Conservation (phyloP, 441 rosid species). For the Daphne laureola region DNA sequence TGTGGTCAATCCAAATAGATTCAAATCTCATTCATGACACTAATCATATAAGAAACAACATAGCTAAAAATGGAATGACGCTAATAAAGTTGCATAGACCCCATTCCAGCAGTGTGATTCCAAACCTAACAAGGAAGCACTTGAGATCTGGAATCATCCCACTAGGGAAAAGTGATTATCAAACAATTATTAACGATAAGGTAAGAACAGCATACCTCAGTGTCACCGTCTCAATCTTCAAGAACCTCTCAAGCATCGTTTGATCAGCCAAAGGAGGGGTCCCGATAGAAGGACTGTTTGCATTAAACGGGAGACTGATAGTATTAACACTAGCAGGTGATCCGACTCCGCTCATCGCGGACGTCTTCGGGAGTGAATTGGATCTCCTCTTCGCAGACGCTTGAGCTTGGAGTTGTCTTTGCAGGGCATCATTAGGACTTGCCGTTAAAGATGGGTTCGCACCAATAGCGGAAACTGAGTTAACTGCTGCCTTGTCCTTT, state of each 20-base stretch:
- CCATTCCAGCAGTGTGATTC: no score
- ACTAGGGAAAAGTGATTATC: no score
- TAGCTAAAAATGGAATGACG: no score
- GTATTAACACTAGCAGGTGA: slow-evolving; percentile 93
- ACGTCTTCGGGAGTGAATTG: slow-evolving; percentile 68
- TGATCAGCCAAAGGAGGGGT: slow-evolving; percentile 64
- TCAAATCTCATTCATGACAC: no score
- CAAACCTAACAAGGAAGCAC: neutral
- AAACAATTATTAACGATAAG: neutral
- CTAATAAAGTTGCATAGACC: no score
- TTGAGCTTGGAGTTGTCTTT: slow-evolving; percentile 68
- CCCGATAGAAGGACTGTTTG: slow-evolving; percentile 81
- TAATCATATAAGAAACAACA: no score
- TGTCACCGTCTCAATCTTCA: slow-evolving; percentile 70
- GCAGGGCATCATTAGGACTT: slow-evolving; percentile 74
- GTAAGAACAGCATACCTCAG: slow-evolving; percentile 41
- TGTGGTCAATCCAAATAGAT: no score
- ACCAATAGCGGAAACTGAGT: slow-evolving; percentile 62
- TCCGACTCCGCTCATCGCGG: slow-evolving; percentile 72
- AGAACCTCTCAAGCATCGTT: slow-evolving; percentile 63
- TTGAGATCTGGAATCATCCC: no score
- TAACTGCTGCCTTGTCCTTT: slow-evolving; percentile 64
- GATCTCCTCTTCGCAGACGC: slow-evolving; percentile 57
- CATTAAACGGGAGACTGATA: slow-evolving; percentile 52
- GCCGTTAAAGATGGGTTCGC: slow-evolving; percentile 67